Evolutionary conservation across 1,284 basidiomycete species (phyloP).

Genomic region (Moesziomyces sp.): DNA sequence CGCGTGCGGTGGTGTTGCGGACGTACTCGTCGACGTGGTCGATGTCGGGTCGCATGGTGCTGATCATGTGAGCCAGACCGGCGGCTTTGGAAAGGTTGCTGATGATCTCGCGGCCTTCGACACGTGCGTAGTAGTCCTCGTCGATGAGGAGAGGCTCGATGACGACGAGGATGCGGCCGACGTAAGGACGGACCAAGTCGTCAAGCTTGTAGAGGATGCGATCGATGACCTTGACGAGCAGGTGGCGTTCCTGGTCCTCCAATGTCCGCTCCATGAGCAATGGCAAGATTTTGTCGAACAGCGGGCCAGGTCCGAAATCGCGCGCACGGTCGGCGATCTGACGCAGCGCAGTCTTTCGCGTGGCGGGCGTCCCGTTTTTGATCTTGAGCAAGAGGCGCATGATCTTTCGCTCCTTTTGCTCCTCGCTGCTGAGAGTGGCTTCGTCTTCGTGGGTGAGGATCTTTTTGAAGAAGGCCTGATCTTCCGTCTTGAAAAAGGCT

Average conservation of each 20-base stretch:
- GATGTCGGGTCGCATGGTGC: constrained; percentile 99
- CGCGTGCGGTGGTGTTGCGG: constrained; percentile 97
- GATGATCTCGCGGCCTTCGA: constrained; percentile 99
- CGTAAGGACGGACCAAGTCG: constrained; percentile 97
- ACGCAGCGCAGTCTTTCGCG: constrained; percentile 94
- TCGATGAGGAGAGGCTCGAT: constrained; percentile 99
- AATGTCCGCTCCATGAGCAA: constrained; percentile 98
- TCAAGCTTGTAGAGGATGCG: constrained; percentile 99
- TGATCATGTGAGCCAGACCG: constrained; percentile 99
- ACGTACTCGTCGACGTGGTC: constrained; percentile 99
- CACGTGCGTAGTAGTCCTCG: constrained; percentile 98
- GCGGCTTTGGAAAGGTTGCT: constrained; percentile 98
- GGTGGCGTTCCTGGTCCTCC: constrained; percentile 97
- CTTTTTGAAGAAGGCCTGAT: constrained; percentile 97
- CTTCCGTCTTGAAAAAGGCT: constrained; percentile 98
- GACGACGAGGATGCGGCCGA: constrained; percentile 99
- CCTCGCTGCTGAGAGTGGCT: constrained; percentile 83
- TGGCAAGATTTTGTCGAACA: constrained; percentile 98
- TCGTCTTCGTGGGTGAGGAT: constrained; percentile 95
- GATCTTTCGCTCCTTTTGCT: constrained; percentile 99
- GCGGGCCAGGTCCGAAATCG: constrained; percentile 97
- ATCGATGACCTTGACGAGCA: constrained; percentile 99
- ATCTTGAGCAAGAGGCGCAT: constrained; percentile 99
- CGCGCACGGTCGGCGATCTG: constrained; percentile 99
- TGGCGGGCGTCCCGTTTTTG: constrained; percentile 98